Conservation (phyloP, 169 alveolate genomes). For the Plasmodium billcollinsi region DNA sequence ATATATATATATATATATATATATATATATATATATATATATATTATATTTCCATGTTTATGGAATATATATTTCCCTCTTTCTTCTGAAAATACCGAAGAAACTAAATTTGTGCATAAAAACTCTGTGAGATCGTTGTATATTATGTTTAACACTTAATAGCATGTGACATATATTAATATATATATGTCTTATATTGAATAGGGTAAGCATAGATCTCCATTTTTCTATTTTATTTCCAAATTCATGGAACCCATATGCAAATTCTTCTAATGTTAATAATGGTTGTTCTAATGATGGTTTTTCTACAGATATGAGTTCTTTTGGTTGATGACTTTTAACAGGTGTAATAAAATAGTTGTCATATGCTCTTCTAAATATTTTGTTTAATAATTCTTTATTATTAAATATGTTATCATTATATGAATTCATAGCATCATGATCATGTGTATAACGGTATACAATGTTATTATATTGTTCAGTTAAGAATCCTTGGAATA, state of each 20-base stretch:
- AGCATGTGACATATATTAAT: slow-evolving; percentile 48
- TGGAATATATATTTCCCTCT: slow-evolving; percentile 25
- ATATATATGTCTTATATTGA: slow-evolving; percentile 70
- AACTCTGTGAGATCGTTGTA: slow-evolving; percentile 28
- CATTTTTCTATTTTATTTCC: slow-evolving; percentile 8
- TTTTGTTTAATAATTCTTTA: background rate
- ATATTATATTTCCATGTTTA: background rate
- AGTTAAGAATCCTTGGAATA: slow-evolving; percentile 21
- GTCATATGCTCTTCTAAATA: background rate
- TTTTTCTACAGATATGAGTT: background rate
- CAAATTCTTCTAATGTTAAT: slow-evolving; percentile 26
- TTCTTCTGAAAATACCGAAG: slow-evolving; percentile 25
- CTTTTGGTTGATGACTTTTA: background rate
- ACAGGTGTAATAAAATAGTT: background rate
- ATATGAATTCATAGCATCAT: background rate
- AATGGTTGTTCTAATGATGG: background rate
- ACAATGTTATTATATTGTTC: slow-evolving; percentile 12
- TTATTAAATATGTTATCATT: background rate
- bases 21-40: no score
- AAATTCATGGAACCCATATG: slow-evolving; percentile 15
- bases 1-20: no score
- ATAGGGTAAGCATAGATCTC: slow-evolving; percentile 30
- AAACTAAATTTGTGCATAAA: slow-evolving; percentile 43
- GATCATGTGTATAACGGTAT: background rate
- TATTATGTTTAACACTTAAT: slow-evolving; percentile 12